Evolutionary conservation across 2,329 filamentous ascomycete species (phyloP).

Genomic region (Arthroderma sp.): DNA sequence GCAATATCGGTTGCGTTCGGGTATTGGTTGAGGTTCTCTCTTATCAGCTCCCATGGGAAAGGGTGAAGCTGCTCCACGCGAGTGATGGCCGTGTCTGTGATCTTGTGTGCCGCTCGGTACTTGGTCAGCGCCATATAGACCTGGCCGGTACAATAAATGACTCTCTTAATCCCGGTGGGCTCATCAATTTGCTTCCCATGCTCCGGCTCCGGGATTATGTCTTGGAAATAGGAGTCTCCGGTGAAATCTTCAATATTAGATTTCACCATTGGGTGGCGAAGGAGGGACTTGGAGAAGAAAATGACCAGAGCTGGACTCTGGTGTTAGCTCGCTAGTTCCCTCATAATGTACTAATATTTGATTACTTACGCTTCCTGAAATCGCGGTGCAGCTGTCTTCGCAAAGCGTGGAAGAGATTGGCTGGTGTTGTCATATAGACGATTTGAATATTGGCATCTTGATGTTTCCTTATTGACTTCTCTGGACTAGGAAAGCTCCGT

Average conservation of each 20-base stretch:
- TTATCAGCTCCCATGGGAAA: slow-evolving; percentile 95
- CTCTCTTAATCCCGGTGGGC: slow-evolving; percentile 78
- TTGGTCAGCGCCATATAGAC: slow-evolving; percentile 85
- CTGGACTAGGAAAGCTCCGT: slow-evolving; percentile 71
- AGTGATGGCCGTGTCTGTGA: slow-evolving; percentile 85
- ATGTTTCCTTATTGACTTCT: slow-evolving; percentile 91
- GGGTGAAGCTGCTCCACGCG: slow-evolving; percentile 96
- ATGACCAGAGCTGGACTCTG: slow-evolving; percentile 61
- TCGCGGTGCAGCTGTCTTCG: slow-evolving; percentile 97
- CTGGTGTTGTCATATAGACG: slow-evolving; percentile 88
- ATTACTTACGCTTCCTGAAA: slow-evolving; percentile 86
- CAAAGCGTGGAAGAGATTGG: slow-evolving; percentile 92
- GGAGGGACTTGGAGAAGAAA: slow-evolving; percentile 96
- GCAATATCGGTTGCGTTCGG: slow-evolving; percentile 96
- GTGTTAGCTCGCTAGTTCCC: slow-evolving; percentile 4
- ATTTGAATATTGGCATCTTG: slow-evolving; percentile 99
- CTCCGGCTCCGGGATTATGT: slow-evolving; percentile 85
- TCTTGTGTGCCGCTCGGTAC: slow-evolving; percentile 71
- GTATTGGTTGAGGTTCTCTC: slow-evolving; percentile 93
- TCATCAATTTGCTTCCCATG: slow-evolving; percentile 66
- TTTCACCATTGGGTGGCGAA: slow-evolving; percentile 84
- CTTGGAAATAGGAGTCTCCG: slow-evolving; percentile 84
- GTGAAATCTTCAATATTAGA: slow-evolving; percentile 84
- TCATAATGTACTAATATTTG: background rate
- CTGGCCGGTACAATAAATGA: slow-evolving; percentile 89